phyloP scores from a whole-genome alignment of 805 yeast species.

The Candida chilensis region DNA sequence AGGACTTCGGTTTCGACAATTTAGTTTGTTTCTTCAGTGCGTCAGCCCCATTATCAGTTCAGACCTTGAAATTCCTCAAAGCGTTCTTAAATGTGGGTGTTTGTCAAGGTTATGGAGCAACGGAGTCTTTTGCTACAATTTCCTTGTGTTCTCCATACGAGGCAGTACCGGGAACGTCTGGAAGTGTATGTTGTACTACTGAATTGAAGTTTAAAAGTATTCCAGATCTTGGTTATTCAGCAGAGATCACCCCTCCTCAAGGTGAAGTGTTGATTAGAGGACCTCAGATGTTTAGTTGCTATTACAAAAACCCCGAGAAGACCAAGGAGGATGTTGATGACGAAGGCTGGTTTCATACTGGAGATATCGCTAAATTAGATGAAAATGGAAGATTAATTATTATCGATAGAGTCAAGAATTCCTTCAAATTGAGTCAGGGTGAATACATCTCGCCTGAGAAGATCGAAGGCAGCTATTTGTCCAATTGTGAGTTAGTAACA shows the following conservation, averaged over 20 bases:
- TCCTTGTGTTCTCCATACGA: slow-evolving; percentile 9
- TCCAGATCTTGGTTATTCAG: slow-evolving; percentile 14
- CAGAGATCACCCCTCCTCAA: slow-evolving; percentile 14
- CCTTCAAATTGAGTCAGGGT: slow-evolving; percentile 17
- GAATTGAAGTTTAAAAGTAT: slow-evolving; percentile 13
- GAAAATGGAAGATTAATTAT: slow-evolving; percentile 21
- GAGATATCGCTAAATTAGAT: slow-evolving; percentile 21
- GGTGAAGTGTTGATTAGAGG: slow-evolving; percentile 18
- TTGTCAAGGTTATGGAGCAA: slow-evolving; percentile 23
- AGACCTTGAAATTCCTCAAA: slow-evolving; percentile 13
- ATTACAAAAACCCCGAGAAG: slow-evolving; percentile 15
- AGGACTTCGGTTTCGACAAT: slow-evolving; percentile 11
- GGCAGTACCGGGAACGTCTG: slow-evolving; percentile 14
- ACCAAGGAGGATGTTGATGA: slow-evolving; percentile 9
- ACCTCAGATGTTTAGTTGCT: slow-evolving; percentile 13
- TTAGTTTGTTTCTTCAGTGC: slow-evolving; percentile 10
- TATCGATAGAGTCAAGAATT: slow-evolving; percentile 33
- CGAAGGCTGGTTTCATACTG: slow-evolving; percentile 20
- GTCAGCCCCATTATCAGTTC: slow-evolving; percentile 14
- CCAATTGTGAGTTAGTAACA: slow-evolving; percentile 16
- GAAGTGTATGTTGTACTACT: slow-evolving; percentile 8
- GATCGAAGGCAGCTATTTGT: slow-evolving; percentile 27
- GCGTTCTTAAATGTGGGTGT: slow-evolving; percentile 14
- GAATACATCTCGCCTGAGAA: slow-evolving; percentile 32
- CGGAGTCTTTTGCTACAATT: slow-evolving; percentile 17